A percentile compares a stretch with the other conserved stretches of the same genome.
Evolutionary conservation across 2,329 filamentous ascomycete genomes (phyloP).

Genomic region (Penicillium brevicompactum): DNA sequence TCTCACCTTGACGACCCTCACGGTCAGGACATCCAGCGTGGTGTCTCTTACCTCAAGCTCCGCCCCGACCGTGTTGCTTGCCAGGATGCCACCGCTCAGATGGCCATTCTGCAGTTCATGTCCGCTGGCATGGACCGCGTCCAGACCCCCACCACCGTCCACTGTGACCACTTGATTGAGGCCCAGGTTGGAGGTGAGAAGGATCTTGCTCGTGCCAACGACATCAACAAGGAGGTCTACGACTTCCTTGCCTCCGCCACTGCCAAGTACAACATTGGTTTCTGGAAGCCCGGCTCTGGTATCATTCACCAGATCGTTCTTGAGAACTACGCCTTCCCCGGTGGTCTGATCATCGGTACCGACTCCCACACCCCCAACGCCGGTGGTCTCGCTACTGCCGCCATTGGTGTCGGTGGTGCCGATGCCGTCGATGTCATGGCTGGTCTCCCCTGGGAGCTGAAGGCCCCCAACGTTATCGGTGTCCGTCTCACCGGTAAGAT

Average conservation of each 20-base stretch:
- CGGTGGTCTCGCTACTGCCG: slow-evolving; percentile 91
- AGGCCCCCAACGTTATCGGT: slow-evolving; percentile 96
- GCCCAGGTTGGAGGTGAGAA: slow-evolving; percentile 89
- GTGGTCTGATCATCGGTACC: slow-evolving; percentile 95
- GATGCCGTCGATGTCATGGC: slow-evolving; percentile 99
- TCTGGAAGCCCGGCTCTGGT: slow-evolving; percentile 98
- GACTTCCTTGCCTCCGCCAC: slow-evolving; percentile 92
- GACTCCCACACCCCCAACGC: slow-evolving; percentile 98
- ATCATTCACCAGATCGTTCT: slow-evolving; percentile 99
- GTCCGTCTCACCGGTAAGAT: slow-evolving; percentile 89
- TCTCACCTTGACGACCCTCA: slow-evolving; percentile 97
- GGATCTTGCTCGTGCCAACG: slow-evolving; percentile 87
- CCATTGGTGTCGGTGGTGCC: slow-evolving; percentile 96
- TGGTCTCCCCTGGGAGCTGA: slow-evolving; percentile 94
- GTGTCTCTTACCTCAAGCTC: slow-evolving; percentile 92
- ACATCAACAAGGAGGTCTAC: slow-evolving; percentile 99
- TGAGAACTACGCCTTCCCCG: slow-evolving; percentile 99
- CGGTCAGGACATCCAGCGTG: slow-evolving; percentile 93
- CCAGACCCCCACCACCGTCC: slow-evolving; percentile 90
- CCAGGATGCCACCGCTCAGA: slow-evolving; percentile 99
- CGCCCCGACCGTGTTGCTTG: slow-evolving; percentile 97
- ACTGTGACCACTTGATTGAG: slow-evolving; percentile 99
- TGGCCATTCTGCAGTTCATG: slow-evolving; percentile 99
- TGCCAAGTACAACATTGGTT: slow-evolving; percentile 99
- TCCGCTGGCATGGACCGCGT: slow-evolving; percentile 95